These are phyloP conservation scores for Catenaria anguillulae DNA, from an alignment of 371 early-diverging fungal species.

Conservation along the genomic window DNA sequence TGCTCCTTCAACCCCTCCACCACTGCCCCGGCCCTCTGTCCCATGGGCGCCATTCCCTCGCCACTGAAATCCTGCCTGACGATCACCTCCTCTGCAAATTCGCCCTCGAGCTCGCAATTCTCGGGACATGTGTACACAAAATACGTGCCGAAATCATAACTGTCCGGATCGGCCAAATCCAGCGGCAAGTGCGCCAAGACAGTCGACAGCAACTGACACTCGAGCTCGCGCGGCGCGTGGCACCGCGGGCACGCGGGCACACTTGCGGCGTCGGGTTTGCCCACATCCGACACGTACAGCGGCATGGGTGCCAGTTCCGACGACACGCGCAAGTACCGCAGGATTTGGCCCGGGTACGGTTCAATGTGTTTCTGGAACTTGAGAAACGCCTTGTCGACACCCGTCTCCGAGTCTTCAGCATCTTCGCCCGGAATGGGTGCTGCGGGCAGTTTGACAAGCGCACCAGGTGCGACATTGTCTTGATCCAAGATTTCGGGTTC, in stretches of 20 bases:
- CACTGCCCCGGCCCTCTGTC: not conserved
- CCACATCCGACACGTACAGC: constrained; percentile 60
- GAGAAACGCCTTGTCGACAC: constrained; percentile 81
- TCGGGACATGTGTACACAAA: constrained; percentile 71
- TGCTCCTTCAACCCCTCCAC: not conserved
- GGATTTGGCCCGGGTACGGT: constrained; percentile 65
- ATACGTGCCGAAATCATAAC: constrained; percentile 86
- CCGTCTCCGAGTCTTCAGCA: constrained; percentile 50
- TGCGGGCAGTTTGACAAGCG: constrained; percentile 11
- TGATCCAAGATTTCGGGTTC: constrained; percentile 40
- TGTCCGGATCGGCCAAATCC: constrained; percentile 49
- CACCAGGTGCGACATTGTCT: not conserved
- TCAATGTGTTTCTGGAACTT: constrained; percentile 75
- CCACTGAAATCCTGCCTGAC: constrained; percentile 18
- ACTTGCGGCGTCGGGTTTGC: constrained; percentile 30
- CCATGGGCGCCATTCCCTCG: constrained; percentile 13
- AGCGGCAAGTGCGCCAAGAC: constrained; percentile 63
- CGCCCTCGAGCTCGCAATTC: constrained; percentile 46
- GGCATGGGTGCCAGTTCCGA: constrained; percentile 44
- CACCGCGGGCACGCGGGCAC: constrained; percentile 57
- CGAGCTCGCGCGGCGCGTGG: constrained; percentile 59
- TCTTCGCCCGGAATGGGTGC: constrained; percentile 20
- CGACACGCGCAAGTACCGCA: constrained; percentile 39
- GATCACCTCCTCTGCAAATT: constrained; percentile 46
- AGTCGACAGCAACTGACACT: constrained; percentile 84